These are phyloP conservation scores for Brassica cretica DNA, from an alignment of 345 rosid species.

Conservation along the genomic window DNA sequence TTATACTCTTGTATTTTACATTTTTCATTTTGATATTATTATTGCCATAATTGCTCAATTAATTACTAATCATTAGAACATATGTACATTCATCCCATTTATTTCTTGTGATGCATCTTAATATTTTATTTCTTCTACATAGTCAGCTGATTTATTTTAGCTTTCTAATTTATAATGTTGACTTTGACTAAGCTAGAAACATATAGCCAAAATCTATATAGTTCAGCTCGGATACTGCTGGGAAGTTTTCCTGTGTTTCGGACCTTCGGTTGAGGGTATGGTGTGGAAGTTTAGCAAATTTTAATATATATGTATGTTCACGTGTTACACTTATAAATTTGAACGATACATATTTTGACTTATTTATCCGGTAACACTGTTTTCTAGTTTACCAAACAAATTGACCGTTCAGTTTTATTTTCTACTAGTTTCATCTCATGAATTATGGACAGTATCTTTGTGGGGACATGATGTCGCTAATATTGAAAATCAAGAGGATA, in stretches of 20 bases:
- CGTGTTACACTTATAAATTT: not conserved
- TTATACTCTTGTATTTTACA: slow-evolving; percentile 10
- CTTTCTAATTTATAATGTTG: not conserved
- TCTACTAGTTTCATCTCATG: not conserved
- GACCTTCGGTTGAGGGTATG: not conserved
- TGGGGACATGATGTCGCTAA: not conserved
- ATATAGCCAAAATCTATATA: not conserved
- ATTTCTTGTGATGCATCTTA: slow-evolving; percentile 12
- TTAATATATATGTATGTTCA: not conserved
- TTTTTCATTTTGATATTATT: slow-evolving; percentile 31
- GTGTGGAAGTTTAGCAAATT: not conserved
- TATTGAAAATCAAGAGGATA: slow-evolving; percentile 4
- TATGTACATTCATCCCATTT: slow-evolving; percentile 14
- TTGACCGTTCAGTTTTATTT: not conserved
- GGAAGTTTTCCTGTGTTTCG: not conserved
- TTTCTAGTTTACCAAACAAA: not conserved
- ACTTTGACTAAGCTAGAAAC: not conserved
- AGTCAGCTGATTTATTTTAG: not conserved
- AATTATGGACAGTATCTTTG: not conserved
- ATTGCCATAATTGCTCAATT: not conserved
- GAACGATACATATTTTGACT: not conserved
- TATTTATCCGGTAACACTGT: not conserved
- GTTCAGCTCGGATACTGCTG: not conserved
- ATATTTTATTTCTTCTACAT: not conserved
- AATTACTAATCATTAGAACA: slow-evolving; percentile 33